These are phyloP conservation scores for Cyclotella distinguenda DNA, from an alignment of 108 stramenopile genomes.

Conservation along the genomic window DNA sequence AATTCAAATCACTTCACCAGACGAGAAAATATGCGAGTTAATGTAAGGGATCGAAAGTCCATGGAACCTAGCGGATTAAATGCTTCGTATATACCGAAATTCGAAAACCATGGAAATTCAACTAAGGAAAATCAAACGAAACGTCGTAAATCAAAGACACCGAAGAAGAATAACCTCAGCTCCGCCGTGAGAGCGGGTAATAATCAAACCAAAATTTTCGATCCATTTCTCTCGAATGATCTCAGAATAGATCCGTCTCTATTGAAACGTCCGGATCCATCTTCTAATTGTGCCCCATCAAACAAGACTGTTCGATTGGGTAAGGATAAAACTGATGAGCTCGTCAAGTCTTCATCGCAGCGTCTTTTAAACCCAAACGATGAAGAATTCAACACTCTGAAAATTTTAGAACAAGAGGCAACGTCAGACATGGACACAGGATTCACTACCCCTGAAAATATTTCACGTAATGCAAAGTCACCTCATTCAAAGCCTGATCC, in stretches of 20 bases:
- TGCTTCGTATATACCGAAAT: no score
- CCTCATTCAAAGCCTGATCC: conserved; percentile 16
- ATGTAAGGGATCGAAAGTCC: no score
- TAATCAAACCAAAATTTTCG: not conserved
- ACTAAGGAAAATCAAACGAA: not conserved
- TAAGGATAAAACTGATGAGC: not conserved
- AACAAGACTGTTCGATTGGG: not conserved
- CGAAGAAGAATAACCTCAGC: conserved; percentile 31
- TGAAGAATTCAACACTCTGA: not conserved
- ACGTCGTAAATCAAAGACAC: conserved; percentile 48
- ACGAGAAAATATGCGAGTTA: no score
- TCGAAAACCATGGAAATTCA: not conserved
- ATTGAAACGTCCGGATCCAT: conserved; percentile 32
- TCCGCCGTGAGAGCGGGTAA: conserved; percentile 15
- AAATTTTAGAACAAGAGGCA: not conserved
- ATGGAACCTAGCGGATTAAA: no score
- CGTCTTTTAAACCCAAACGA: conserved; percentile 14
- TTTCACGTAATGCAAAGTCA: conserved; percentile 14
- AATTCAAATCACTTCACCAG: no score
- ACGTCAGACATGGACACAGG: conserved; percentile 26
- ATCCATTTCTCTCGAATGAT: not conserved
- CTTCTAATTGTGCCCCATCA: not conserved
- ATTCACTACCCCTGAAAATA: conserved; percentile 23
- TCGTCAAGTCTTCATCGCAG: conserved; percentile 8
- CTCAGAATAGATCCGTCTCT: conserved; percentile 36